Base-by-base conservation (phyloP, 2,329 filamentous ascomycete species). In the Paramyrothecium sp. region DNA sequence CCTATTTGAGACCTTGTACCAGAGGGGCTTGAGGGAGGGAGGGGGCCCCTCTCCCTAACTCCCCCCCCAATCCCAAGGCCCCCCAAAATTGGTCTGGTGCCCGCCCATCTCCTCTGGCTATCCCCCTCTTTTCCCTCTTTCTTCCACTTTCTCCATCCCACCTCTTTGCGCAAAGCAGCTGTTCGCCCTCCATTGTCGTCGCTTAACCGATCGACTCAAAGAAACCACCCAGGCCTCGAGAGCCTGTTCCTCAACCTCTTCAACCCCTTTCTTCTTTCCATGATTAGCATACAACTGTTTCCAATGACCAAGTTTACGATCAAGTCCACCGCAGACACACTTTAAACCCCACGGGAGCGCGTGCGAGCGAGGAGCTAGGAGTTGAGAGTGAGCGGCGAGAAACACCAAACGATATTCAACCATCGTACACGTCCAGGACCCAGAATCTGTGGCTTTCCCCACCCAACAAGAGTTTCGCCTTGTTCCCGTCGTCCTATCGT, bases 281-380 rank as follows among this genome's bases (percentile, higher is more conserved):
- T 75, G 73, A 75, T 69, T 68, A 74, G 68, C 65, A 72, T 74
- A 73, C 71, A 68, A 63, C 61, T 69, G 65, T 69, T 65, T 69
- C 74, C 72, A 76, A 87, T 87, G 85, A 86, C 76, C 75, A 81
- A 68, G 66, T 72, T 66, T 63, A 75, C 72, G 66, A 70, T 65
- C 76, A 63, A 79, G 79, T 80, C 79, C 79, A 75, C 71, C 71
- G 77, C 77, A 79, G 82, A 81, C 84, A 87, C 85, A 81, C 86
- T 88, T 88, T 89, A 85, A 88, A 85, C 76, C 81, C 80, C 79
- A 87, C 85, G 85, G 83, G 83, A 85, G 80, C 78, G 81, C 79
- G 81, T 78, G 81, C 80, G 81, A 84, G 82, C 75, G 81, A 85
- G 81, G 73, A 75, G 71, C 69, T 66, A 73, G 75, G 70, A 73